Evolutionary conservation across 2,329 filamentous ascomycete species (phyloP).

Genomic region (Xylariaceae sp.): DNA sequence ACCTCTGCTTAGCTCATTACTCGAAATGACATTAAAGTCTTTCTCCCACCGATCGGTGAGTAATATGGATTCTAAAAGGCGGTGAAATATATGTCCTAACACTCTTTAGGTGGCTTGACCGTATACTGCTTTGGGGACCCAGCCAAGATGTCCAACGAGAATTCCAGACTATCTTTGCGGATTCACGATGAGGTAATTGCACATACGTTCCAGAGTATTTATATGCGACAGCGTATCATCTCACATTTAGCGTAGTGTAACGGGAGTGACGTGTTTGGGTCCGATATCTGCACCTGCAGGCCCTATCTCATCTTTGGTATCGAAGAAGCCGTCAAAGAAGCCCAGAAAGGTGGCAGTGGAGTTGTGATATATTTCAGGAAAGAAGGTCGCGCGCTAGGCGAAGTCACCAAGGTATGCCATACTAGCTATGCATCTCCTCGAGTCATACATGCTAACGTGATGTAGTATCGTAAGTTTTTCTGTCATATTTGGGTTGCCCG

Average conservation of each 20-base stretch:
- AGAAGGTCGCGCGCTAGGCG: conserved; percentile 88
- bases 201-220: conserved; percentile 5
- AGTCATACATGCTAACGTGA: conserved; percentile 28
- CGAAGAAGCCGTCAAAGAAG: conserved; percentile 95
- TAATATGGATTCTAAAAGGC: conserved; percentile 1
- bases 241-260: conserved; percentile 61
- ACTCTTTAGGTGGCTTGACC: conserved; percentile 66
- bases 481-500: conserved; percentile 16
- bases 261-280: conserved; percentile 94
- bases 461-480: conserved; percentile 44
- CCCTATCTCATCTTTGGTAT: conserved; percentile 97
- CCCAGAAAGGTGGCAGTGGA: conserved; percentile 86
- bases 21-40: conserved; percentile 88
- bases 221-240: conserved; percentile 4
- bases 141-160: conserved; percentile 86
- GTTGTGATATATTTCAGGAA: conserved; percentile 99
- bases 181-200: conserved; percentile 62
- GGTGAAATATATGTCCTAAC: conserved; percentile 11
- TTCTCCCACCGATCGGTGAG: conserved; percentile 83
- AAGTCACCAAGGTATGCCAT: conserved; percentile 84
- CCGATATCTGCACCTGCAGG: conserved; percentile 94
- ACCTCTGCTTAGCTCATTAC: conserved; percentile 67
- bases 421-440: conserved; percentile 11
- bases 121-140: conserved; percentile 97
- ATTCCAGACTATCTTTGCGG: conserved; percentile 73